phyloP scores from a whole-genome alignment of 1,284 basidiomycete genomes.

The Hymenochaete sp. region DNA sequence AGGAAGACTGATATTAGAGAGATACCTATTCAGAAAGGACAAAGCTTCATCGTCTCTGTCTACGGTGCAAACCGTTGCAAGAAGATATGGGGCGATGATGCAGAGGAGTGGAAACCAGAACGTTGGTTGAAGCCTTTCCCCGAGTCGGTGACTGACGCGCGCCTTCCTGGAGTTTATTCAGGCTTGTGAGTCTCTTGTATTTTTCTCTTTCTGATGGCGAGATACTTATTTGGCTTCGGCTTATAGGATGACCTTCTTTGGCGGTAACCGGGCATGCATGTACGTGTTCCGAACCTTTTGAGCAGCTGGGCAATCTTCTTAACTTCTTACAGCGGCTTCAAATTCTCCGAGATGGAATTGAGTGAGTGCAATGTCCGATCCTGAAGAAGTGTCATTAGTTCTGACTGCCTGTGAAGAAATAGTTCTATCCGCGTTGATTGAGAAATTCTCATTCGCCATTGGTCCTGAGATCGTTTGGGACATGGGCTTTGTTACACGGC shows the following conservation, averaged over 20 bases:
- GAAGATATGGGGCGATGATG: slow-evolving; percentile 18
- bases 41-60: slow-evolving; percentile 18
- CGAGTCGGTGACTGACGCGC: slow-evolving; percentile 12
- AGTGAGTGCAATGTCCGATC: slow-evolving; percentile 9
- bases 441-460: slow-evolving; percentile 13
- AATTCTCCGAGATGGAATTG: slow-evolving; percentile 17
- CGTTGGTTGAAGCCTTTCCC: slow-evolving; percentile 16
- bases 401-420: slow-evolving; percentile 4
- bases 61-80: slow-evolving; percentile 15
- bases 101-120: slow-evolving; percentile 17
- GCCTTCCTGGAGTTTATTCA: slow-evolving; percentile 18
- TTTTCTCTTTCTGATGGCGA: neutral
- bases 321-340: slow-evolving; percentile 12
- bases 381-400: neutral
- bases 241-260: slow-evolving; percentile 31
- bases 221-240: neutral
- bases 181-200: slow-evolving; percentile 15
- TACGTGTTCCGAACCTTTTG: slow-evolving; percentile 17
- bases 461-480: neutral
- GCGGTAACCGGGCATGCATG: slow-evolving; percentile 29
- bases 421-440: slow-evolving; percentile 8
- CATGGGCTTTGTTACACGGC: no score
- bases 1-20: slow-evolving; percentile 15
- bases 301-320: slow-evolving; percentile 18
- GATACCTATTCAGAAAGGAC: slow-evolving; percentile 13